These are phyloP conservation scores for Zymoseptoria tritici DNA, from an alignment of 2,329 filamentous ascomycete species.

Conservation along the genomic window DNA sequence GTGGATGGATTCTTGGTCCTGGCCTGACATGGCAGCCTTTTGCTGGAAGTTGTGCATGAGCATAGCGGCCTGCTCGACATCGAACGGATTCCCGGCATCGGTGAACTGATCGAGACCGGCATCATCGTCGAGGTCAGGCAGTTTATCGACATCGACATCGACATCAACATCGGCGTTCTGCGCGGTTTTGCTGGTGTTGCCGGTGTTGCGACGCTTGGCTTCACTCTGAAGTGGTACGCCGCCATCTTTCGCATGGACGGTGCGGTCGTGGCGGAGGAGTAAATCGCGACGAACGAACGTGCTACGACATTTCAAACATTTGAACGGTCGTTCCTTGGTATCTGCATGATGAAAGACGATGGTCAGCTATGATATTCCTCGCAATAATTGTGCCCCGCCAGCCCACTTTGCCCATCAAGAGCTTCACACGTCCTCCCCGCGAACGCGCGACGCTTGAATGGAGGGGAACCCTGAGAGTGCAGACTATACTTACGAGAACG, in stretches of 20 bases:
- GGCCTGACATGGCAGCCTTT: constrained; percentile 70
- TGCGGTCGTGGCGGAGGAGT: constrained; percentile 92
- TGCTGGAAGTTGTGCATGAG: constrained; percentile 97
- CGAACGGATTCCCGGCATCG: constrained; percentile 83
- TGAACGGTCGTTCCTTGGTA: constrained; percentile 97
- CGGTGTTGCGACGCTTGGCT: constrained; percentile 65
- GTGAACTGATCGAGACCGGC: constrained; percentile 80
- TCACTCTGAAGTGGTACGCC: constrained; percentile 90
- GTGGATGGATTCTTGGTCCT: constrained; percentile 46
- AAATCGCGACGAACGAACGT: constrained; percentile 97
- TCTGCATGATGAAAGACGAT: constrained; percentile 48
- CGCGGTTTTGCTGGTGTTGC: constrained; percentile 18
- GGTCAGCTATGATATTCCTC: not conserved
- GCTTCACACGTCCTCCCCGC: constrained; percentile 14
- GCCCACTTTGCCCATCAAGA: constrained; percentile 15
- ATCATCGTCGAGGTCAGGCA: constrained; percentile 69
- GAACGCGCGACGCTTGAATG: not conserved
- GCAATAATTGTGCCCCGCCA: constrained; percentile 16
- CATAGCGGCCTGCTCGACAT: constrained; percentile 96
- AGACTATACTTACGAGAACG: constrained; percentile 78
- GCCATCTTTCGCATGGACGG: constrained; percentile 96
- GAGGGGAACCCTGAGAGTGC: not conserved
- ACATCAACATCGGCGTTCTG: constrained; percentile 42
- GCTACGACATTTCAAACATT: constrained; percentile 95
- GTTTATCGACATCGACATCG: constrained; percentile 54